Evolutionary conservation across 2,329 filamentous ascomycete genomes (phyloP).

Genomic region (Monilinia vaccinii-corymbosi): DNA sequence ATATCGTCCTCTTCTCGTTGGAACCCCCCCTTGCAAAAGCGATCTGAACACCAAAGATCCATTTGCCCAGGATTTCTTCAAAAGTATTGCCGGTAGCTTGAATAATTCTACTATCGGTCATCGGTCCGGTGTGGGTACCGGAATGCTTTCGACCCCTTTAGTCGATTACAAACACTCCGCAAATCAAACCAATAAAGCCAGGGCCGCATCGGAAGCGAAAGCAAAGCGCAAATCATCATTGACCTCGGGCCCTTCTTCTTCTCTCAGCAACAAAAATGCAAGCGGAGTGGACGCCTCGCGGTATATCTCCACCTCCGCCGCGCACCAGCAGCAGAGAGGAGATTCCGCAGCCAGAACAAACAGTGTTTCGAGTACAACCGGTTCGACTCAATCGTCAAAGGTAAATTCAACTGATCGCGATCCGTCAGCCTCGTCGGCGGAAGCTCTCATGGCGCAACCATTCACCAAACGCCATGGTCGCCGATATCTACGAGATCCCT

Average conservation of each 20-base stretch:
- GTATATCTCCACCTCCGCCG: conserved; percentile 11
- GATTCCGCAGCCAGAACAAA: conserved; percentile 21
- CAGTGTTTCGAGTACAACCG: conserved; percentile 26
- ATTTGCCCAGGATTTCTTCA: conserved; percentile 11
- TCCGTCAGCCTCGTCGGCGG: conserved; percentile 11
- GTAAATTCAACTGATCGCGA: conserved; percentile 21
- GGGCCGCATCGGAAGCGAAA: conserved; percentile 18
- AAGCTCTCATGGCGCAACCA: conserved; percentile 34
- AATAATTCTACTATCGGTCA: not conserved
- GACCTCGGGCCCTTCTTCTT: conserved; percentile 19
- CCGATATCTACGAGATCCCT: conserved; percentile 68
- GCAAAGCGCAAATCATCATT: conserved; percentile 21
- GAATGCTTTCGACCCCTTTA: conserved; percentile 26
- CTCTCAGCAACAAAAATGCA: conserved; percentile 23
- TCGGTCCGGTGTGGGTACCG: conserved; percentile 9
- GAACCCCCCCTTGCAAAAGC: conserved; percentile 5
- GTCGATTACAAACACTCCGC: conserved; percentile 26
- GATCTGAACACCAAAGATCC: not conserved
- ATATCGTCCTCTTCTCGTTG: conserved; percentile 1
- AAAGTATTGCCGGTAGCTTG: not conserved
- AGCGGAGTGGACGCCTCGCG: conserved; percentile 21
- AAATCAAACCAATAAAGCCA: conserved; percentile 24
- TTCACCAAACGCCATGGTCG: conserved; percentile 70
- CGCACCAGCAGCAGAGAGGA: conserved; percentile 13
- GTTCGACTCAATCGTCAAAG: conserved; percentile 25